Evolutionary conservation across 306 rosid genomes (phyloP), one percentile per base, ranked within the genome.

Genomic region (Trifolium repens): DNA sequence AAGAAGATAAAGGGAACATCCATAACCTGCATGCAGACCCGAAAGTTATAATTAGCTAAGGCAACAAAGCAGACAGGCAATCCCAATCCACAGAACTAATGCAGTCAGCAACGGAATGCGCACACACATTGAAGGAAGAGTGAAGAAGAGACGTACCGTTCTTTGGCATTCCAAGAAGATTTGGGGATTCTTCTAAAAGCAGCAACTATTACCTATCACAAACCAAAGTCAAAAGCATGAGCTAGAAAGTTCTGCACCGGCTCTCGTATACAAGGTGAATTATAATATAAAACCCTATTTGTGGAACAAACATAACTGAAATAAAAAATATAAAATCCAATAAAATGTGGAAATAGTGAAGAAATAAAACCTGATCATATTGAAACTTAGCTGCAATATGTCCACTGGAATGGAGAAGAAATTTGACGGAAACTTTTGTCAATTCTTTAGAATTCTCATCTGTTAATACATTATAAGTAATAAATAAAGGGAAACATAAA

Each of bases 111-210:
- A 37, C 34, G 15, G 40, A 46, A 9, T 2, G 47, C 1, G 2
- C 32, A 4, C 47, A 55, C 73, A 35, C 37, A 42, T 40, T 53
- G 69, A 46, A 40, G 34, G 61, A 72, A 35, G 4, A 30, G 12
- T 53, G 54, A 67, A 65, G 54, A 67, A 65, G 32, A 22, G 19
- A 69, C 40, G 27, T 26, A 91, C 96, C 97, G 84, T 81, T 91
- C 98, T 68, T 86, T 91, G 8, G 89, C 91, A 81, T 87, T 80
- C 97, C 98, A 94, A 53, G 83, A 69, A 71, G 96, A 84, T 80
- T 84, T 94, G 50, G 94, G 89, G 67, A 91, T 87, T 83, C 67
- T 83, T 30, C 89, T 91, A 55, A 90, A 72, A 46, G 93, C 93
- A 75, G 81, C 80, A 55, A 94, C 79, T 52, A 91, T 72, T 52